Conservation (phyloP, 78 protist genomes). For the Planoprotostelium fungivorum region DNA sequence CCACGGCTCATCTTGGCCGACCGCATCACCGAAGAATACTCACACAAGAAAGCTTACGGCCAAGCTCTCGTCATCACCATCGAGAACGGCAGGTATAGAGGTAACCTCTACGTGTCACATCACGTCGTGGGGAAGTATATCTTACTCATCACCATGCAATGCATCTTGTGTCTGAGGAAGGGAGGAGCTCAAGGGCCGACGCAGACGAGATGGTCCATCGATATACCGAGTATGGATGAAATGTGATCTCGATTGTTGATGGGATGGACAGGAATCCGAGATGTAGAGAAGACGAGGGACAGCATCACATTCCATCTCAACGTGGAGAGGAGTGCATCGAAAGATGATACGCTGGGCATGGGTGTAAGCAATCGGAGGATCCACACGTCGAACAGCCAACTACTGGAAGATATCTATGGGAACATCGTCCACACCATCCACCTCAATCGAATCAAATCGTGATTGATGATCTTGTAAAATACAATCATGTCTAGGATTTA, state of each 20-base stretch:
- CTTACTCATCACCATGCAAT: neutral
- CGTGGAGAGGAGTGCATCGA: neutral
- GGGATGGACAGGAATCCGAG: neutral
- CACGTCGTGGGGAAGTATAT: neutral
- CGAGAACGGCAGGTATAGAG: neutral
- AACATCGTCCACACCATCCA: neutral
- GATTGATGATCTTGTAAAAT: too few relatives aligned
- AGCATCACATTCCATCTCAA: neutral
- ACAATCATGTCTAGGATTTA: too few relatives aligned
- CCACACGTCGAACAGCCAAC: neutral
- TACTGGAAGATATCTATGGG: neutral
- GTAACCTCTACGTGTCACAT: neutral
- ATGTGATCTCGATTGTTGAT: neutral
- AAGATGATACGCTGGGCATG: neutral
- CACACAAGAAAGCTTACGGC: neutral
- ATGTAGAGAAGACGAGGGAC: neutral
- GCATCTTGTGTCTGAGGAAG: neutral
- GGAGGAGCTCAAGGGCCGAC: neutral
- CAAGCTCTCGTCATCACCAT: neutral
- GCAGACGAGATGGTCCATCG: neutral
- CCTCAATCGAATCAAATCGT: neutral
- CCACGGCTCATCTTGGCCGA: neutral
- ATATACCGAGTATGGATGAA: neutral
- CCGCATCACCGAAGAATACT: neutral
- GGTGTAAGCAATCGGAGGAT: neutral